These are phyloP conservation scores for Neocatenulostroma microsporum DNA, from an alignment of 2,329 filamentous ascomycete genomes.

Conservation along the genomic window DNA sequence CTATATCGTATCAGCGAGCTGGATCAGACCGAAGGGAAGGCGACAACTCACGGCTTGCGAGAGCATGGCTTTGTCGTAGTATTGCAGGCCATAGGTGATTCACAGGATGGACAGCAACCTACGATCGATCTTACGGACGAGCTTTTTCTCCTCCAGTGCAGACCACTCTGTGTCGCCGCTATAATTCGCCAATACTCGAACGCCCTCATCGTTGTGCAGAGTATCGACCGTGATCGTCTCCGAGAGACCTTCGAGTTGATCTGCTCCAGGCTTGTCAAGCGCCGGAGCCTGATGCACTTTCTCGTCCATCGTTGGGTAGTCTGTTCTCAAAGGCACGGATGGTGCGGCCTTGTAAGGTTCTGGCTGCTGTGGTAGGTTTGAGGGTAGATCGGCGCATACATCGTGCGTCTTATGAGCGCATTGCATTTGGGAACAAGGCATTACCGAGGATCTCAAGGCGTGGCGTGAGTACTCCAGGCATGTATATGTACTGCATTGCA, in stretches of 20 bases:
- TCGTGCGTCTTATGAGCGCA: too few relatives aligned
- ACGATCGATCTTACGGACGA: slow-evolving; percentile 38
- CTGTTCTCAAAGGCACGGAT: too few relatives aligned
- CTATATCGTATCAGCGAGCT: slow-evolving; percentile 2
- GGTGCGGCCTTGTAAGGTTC: too few relatives aligned
- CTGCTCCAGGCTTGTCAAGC: not conserved
- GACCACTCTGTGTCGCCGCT: slow-evolving; percentile 31
- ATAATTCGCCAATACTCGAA: slow-evolving; percentile 13
- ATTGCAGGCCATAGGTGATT: slow-evolving; percentile 41
- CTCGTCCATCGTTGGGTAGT: slow-evolving; percentile 3
- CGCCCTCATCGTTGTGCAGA: slow-evolving; percentile 13
- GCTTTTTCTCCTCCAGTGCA: slow-evolving; percentile 35
- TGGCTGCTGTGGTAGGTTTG: too few relatives aligned
- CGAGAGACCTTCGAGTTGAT: slow-evolving; percentile 9
- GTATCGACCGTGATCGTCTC: slow-evolving; percentile 13
- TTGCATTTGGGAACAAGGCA: too few relatives aligned
- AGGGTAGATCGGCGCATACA: too few relatives aligned
- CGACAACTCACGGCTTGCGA: slow-evolving; percentile 44
- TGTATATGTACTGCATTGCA: too few relatives aligned
- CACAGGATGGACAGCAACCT: slow-evolving; percentile 41
- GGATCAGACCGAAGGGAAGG: not conserved
- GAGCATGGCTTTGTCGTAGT: slow-evolving; percentile 49
- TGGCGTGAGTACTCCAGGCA: too few relatives aligned
- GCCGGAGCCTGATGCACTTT: not conserved
- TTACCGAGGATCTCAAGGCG: too few relatives aligned